Base-by-base conservation (phyloP, 768 basidiomycete genomes). In the Suillus cothurnatus region DNA sequence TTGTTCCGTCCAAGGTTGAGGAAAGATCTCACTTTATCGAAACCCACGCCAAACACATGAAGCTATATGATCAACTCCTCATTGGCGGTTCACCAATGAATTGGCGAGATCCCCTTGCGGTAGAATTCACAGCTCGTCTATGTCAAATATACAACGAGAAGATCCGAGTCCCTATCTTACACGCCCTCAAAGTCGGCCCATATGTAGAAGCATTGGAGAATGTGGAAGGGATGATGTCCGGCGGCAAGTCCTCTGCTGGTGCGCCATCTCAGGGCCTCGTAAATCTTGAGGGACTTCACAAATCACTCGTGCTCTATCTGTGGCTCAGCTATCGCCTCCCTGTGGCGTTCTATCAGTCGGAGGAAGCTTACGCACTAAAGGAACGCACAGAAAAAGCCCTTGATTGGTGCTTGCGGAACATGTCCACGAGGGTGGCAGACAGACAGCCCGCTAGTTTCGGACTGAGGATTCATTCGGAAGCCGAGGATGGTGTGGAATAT, bases 271-370 rank as follows among this genome's bases (percentile, higher is more conserved):
- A 68, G 0, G 72, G 73, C 2, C 57, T 76, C 52, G 68, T 49
- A 41, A 66, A 63, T n/a, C 76, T 98, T 55, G 96, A 98, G 76
- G 80, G 83, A 6, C 77, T 93, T 66, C 95, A 99, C 77, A 91
- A 90, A 70, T 78, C 86, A 36, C 71, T 94, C 34, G 88, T 90
- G 17, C 69, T 91, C 26, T 98, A 98, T 76, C 79, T 94, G 58
- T 99, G 97, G 97, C 81, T 95, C 68, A 81, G 83, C 23, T 88
- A 86, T 74, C 88, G 95, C 45, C 82, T 86, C 64, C 81, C 86
- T 0, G 80, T 93, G 61, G 81, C 88, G 9, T 98, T 91, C 74
- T 76, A 84, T 5, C 81, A 90, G n/a, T 78, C 82, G 38, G 73
- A 78, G 7, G 74, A 78, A 32, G 90, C 88, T 2, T 68, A 75